Conservation (phyloP, 129 eudicot genomes). For the Centella asiatica region DNA sequence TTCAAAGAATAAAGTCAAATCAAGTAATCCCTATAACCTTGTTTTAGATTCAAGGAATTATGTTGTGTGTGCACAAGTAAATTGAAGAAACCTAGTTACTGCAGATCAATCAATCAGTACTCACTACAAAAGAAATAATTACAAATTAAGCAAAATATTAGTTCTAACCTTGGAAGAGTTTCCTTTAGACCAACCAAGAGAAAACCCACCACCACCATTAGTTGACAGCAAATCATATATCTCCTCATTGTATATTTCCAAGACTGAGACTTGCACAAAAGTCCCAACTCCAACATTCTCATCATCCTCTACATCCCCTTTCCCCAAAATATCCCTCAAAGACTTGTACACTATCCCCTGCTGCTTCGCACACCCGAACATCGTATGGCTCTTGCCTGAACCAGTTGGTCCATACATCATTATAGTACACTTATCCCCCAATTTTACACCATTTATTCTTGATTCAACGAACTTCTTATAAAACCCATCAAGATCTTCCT, state of each 20-base stretch:
- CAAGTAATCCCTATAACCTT: no score
- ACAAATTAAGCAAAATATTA: not conserved
- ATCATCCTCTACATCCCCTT: conserved; percentile 27
- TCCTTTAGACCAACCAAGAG: conserved; percentile 57
- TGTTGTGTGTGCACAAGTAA: not conserved
- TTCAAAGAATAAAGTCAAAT: no score
- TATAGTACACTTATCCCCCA: conserved; percentile 82
- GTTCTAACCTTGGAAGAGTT: conserved; percentile 70
- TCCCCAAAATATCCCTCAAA: conserved; percentile 68
- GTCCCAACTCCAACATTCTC: conserved; percentile 37
- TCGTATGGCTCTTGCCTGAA: conserved; percentile 87
- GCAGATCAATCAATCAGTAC: no score
- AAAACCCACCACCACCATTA: conserved; percentile 53
- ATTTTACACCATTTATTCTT: conserved; percentile 68
- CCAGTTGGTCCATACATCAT: conserved; percentile 99
- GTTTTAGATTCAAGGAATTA: no score
- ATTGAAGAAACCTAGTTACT: not conserved
- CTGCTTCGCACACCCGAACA: conserved; percentile 82
- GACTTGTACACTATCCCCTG: conserved; percentile 88
- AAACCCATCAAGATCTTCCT: conserved; percentile 73
- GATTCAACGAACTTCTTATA: conserved; percentile 63
- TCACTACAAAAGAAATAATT: not conserved
- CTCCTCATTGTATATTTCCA: conserved; percentile 95
- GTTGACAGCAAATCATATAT: conserved; percentile 76
- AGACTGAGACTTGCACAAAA: conserved; percentile 79